A percentile compares a stretch with the other conserved stretches of the same genome.
phyloP scores from a whole-genome alignment of 179 eudicot genomes.

The Spergularia azorica region DNA sequence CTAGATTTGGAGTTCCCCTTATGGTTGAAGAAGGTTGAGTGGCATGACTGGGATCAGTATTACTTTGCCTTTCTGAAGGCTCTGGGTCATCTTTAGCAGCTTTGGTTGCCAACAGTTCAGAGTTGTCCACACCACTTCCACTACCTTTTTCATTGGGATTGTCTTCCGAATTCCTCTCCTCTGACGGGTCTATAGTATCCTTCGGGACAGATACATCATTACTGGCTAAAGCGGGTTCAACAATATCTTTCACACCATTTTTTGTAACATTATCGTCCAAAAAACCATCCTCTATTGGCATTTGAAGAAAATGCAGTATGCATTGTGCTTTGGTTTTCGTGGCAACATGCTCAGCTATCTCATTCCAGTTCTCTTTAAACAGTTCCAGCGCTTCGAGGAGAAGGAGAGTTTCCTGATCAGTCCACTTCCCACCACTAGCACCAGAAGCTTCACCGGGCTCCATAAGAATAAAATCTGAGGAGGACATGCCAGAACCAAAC shows the following conservation, averaged over 20 bases:
- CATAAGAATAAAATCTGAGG: slow-evolving; percentile 94
- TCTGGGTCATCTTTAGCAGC: slow-evolving; percentile 49
- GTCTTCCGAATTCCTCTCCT: slow-evolving; percentile 26
- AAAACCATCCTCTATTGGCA: slow-evolving; percentile 95
- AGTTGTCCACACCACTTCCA: slow-evolving; percentile 28
- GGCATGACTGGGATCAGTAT: slow-evolving; percentile 29
- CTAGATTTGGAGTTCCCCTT: slow-evolving; percentile 45
- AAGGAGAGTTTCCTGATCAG: slow-evolving; percentile 97
- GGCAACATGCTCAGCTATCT: slow-evolving; percentile 99
- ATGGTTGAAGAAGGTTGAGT: slow-evolving; percentile 36
- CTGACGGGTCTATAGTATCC: slow-evolving; percentile 52
- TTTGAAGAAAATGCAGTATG: slow-evolving; percentile 93
- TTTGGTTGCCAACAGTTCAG: slow-evolving; percentile 40
- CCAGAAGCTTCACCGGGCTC: slow-evolving; percentile 96
- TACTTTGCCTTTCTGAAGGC: slow-evolving; percentile 34
- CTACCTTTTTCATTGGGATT: slow-evolving; percentile 38
- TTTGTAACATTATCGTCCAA: slow-evolving; percentile 49
- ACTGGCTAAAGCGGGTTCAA: slow-evolving; percentile 36
- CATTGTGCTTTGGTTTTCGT: slow-evolving; percentile 98
- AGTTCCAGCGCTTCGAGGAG: slow-evolving; percentile 97
- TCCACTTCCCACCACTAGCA: slow-evolving; percentile 93
- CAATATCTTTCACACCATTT: slow-evolving; percentile 41
- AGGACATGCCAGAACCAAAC: slow-evolving; percentile 89
- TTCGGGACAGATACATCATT: slow-evolving; percentile 43
- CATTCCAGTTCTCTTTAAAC: slow-evolving; percentile 95